A percentile compares a stretch with the other conserved stretches of the same genome.
Conservation (phyloP, 140 eudicot genomes). For the Anethum foeniculum region DNA sequence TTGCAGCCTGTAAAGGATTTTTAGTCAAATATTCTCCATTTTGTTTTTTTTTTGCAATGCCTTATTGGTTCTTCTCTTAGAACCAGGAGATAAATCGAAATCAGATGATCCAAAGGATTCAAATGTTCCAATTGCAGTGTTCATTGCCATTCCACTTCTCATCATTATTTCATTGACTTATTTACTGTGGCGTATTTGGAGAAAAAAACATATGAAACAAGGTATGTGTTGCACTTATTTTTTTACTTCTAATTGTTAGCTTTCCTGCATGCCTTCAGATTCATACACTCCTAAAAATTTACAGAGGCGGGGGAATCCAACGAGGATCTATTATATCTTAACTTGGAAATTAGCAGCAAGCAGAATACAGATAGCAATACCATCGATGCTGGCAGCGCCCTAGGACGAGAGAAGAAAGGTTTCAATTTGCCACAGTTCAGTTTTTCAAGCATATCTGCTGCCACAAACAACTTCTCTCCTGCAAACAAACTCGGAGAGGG, state of each 20-base stretch:
- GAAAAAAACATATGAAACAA: neutral
- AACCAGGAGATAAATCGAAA: neutral
- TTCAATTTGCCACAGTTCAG: conserved; percentile 18
- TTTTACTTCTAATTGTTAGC: neutral
- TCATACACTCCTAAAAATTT: neutral
- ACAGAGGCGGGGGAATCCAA: conserved; percentile 8
- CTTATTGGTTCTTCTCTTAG: neutral
- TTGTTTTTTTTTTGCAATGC: too few relatives aligned
- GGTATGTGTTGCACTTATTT: neutral
- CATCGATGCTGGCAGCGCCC: neutral
- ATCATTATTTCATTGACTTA: neutral
- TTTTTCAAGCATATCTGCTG: conserved; percentile 19
- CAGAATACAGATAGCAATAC: neutral
- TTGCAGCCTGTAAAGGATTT: neutral
- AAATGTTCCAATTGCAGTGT: neutral
- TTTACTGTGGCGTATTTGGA: neutral
- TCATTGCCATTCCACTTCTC: neutral
- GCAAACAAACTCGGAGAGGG: conserved; percentile 21
- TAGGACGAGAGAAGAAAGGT: conserved; percentile 1
- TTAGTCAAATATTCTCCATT: too few relatives aligned
- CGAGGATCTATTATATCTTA: neutral
- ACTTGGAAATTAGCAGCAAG: conserved; percentile 8
- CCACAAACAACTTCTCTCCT: conserved; percentile 15
- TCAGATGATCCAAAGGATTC: neutral
- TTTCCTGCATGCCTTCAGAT: neutral